Evolutionary conservation across 495 filamentous ascomycete species (phyloP).

Genomic region (Tuber magnatum): DNA sequence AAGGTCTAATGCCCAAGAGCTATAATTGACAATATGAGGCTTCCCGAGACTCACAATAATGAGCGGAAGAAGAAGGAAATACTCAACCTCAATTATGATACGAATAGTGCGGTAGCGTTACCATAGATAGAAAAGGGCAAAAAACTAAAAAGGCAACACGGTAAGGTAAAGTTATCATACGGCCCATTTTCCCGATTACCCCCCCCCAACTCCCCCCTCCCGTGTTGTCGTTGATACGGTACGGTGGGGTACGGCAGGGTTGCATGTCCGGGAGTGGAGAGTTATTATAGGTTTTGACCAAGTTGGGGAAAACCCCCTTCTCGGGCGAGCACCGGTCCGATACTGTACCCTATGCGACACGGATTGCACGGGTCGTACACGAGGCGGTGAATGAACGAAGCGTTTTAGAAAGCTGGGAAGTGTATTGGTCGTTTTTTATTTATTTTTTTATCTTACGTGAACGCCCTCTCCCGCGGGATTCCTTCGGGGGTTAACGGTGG

Average conservation of each 20-base stretch:
- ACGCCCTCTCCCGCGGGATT: too few relatives aligned
- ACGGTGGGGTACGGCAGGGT: too few relatives aligned
- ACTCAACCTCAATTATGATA: neutral
- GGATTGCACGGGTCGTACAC: neutral
- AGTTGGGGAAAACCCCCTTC: too few relatives aligned
- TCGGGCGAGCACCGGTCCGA: too few relatives aligned
- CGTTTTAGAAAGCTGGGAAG: too few relatives aligned
- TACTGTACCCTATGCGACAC: neutral
- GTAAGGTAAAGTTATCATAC: neutral
- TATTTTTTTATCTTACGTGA: too few relatives aligned
- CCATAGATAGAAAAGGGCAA: neutral
- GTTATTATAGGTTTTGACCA: neutral
- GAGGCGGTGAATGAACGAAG: too few relatives aligned
- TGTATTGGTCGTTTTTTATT: too few relatives aligned
- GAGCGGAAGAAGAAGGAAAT: neutral
- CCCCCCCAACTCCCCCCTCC: too few relatives aligned
- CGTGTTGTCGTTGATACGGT: neutral
- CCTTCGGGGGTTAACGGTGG: too few relatives aligned
- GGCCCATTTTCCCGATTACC: neutral
- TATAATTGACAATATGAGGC: neutral
- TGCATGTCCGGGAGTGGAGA: neutral
- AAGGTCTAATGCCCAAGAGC: neutral
- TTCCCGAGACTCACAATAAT: neutral
- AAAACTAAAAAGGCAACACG: neutral
- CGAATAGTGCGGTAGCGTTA: neutral